Base-by-base conservation (phyloP, 805 yeast species). In the Maudiozyma serrabonitensis region DNA sequence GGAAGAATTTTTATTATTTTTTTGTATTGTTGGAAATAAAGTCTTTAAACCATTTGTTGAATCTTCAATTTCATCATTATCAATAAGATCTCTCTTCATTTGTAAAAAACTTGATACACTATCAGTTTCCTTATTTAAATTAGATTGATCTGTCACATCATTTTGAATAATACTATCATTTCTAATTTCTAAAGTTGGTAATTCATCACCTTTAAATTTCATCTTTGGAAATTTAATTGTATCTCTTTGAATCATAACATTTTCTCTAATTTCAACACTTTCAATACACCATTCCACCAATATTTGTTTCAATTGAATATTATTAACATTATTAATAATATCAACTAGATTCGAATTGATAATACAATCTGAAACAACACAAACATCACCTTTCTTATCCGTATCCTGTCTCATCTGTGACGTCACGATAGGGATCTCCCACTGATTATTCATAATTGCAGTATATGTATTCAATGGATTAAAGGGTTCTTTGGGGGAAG, bases 391-490 rank as follows among this genome's bases (percentile, higher is more conserved):
- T 57, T 79, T 79, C 60, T 89, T 89, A 63, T 90, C 96, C 13
- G 52, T 61, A 43, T 76, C 83, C 7, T 57, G 56, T 12, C 81
- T 60, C 45, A 75, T 77, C 0, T 75, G 71, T 0, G 91, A 80
- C 0, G 87, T 79, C 1, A 85, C 75, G 2, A 90, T 79, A 1
- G 96, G 96, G 1, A 88, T 82, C 51, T 84, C 89, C 95, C 96
- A 89, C 58, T 83, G 73, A 58, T 81, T 81, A 37, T 78, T 79
- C 66, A 81, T 77, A 21, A 84, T 81, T 46, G 79, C 64, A 0
- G 83, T 81, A 56, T 81, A 81, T 2, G 87, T 79, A 2, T 69
- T 63, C 38, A 70, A 74, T 3, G 88, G 81, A 37, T 75, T 73
- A 58, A 82, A 84, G 2, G 65, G 64, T 2, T 61, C 58, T 8